These are phyloP conservation scores for Syncephalastrum monosporum DNA, from an alignment of 371 early-diverging fungal genomes.

Conservation along the genomic window DNA sequence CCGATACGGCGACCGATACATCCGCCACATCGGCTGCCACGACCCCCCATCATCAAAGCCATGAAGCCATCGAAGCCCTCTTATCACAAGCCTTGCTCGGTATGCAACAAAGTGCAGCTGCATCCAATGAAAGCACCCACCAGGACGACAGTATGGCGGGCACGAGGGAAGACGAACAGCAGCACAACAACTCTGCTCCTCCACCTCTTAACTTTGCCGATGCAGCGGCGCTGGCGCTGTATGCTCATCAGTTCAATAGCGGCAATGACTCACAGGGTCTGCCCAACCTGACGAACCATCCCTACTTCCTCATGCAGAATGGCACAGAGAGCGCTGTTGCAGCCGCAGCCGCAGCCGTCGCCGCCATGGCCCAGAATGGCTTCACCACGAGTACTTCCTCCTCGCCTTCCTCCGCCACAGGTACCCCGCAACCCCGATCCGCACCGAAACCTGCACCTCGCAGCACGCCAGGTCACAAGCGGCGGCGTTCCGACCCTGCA, in stretches of 20 bases:
- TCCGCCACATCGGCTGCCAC: conserved; percentile 1
- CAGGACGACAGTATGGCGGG: background rate
- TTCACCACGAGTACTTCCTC: conserved; percentile 1
- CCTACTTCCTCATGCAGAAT: conserved; percentile 22
- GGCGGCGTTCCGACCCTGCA: conserved; percentile 46
- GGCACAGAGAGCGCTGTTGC: conserved; percentile 16
- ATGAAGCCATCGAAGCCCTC: conserved; percentile 41
- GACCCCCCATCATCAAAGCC: conserved; percentile 11
- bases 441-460: conserved; percentile 14
- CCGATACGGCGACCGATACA: background rate
- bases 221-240: conserved; percentile 43
- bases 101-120: background rate
- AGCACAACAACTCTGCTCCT: conserved; percentile 4
- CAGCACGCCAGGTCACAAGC: conserved; percentile 28
- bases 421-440: conserved; percentile 3
- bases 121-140: too few relatives aligned
- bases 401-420: conserved; percentile 4
- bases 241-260: conserved; percentile 33
- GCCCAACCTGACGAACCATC: conserved; percentile 19
- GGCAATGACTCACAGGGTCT: background rate
- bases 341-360: conserved; percentile 30
- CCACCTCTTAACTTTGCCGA: conserved; percentile 36
- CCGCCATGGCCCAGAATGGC: conserved; percentile 15
- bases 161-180: background rate
- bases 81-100: conserved; percentile 40